Evolutionary conservation across 805 yeast genomes (phyloP), one percentile per base, ranked within the genome.

Genomic region (Kuraishia molischiana): DNA sequence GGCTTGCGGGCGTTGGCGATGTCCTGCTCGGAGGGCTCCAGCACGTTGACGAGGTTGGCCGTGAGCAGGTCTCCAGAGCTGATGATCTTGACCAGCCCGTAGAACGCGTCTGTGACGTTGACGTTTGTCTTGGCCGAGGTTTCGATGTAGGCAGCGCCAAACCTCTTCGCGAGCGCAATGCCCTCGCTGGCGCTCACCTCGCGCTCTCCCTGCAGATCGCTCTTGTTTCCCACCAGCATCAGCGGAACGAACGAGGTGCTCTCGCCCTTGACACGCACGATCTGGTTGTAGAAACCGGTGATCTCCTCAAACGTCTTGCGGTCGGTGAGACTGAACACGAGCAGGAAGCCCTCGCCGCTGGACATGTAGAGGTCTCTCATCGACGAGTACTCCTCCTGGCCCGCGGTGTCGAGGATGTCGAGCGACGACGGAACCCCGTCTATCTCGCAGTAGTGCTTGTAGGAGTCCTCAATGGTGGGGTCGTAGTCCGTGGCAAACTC

Each of bases 401-500:
- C 98, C 2, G 98, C 98, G 17, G 98, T 92, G 60, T 92, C 98
- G 53, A 92, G 72, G 31, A 92, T 87, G 58, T 92, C 98, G 44
- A 83, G 62, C 19, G 84, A 68, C 1, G 85, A 79, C 28, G 77
- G 82, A 54, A 80, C 85, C 41, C 75, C 77, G 56, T 89, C 95
- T 29, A 92, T 77, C 20, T 74, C 77, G 52, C 92, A 83, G 51
- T 84, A 90, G 55, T 92, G 92, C 48, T 96, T 73, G 59, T 83
- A 84, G 1, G 89, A 79, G 53, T 83, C 92, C 62, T 92, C 98
- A 53, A 92, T 92, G 9, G 98, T 92, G 8, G 98, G 98, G 62
- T 92, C 98, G 53, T 92, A 92, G 58, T 92, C 98, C 58, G 89
- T 96, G 24, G 90, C 95, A 54, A 92, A 92, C 52, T 89, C 96